A percentile compares a stretch with the other conserved stretches of the same genome.
Conservation (phyloP, 345 rosid genomes). For the Pugionium cornutum region DNA sequence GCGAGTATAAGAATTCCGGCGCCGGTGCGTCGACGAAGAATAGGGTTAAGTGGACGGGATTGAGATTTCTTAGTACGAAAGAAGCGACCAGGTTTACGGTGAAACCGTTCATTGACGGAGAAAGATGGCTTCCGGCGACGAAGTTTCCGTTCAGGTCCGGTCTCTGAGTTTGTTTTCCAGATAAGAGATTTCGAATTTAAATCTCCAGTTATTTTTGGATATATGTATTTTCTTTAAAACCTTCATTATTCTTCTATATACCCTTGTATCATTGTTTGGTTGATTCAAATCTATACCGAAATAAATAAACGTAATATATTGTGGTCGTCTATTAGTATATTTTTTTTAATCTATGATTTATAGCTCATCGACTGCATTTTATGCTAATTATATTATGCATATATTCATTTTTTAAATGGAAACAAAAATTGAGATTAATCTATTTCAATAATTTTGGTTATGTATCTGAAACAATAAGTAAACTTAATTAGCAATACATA, state of each 20-base stretch:
- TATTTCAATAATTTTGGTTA: too few species aligned
- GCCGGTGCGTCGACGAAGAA: constrained; percentile 53
- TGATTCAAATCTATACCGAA: neutral
- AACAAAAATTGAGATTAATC: too few species aligned
- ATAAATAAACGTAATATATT: neutral
- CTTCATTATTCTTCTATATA: too few species aligned
- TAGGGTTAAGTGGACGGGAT: constrained; percentile 74
- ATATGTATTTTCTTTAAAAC: neutral
- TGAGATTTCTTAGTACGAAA: constrained; percentile 45
- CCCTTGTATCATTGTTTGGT: constrained; percentile 11
- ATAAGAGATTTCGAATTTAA: constrained; percentile 1
- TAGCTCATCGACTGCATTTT: too few species aligned
- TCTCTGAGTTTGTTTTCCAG: constrained; percentile 37
- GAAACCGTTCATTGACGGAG: constrained; percentile 53
- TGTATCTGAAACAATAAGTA: too few species aligned
- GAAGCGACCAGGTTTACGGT: constrained; percentile 56
- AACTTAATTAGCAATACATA: too few species aligned
- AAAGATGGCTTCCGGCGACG: constrained; percentile 53
- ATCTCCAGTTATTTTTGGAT: constrained; percentile 13
- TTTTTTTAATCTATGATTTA: too few species aligned
- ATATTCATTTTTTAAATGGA: too few species aligned
- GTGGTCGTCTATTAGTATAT: too few species aligned
- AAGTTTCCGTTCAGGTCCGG: constrained; percentile 47
- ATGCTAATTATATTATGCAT: too few species aligned
- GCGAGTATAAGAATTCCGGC: constrained; percentile 60